Evolutionary conservation across 139 green algal species (phyloP), one percentile per base, ranked within the genome.

Genomic region (Coelastrella sp.): DNA sequence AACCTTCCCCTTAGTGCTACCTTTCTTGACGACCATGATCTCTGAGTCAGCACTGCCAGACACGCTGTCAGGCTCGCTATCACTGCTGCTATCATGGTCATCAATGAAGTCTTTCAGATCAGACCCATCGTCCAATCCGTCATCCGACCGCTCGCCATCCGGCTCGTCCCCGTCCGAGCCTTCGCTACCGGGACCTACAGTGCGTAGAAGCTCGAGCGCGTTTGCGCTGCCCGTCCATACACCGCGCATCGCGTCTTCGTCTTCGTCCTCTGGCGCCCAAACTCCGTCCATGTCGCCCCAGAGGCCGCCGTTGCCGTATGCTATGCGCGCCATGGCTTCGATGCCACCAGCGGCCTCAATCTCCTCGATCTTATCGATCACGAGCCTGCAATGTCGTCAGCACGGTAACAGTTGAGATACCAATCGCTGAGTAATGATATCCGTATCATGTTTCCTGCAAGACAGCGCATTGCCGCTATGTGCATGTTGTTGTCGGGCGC

Each of bases 211-310:
- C 0, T 59, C 32, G 22, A 79, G 65, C 3, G 16, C 82, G 54
- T 78, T 23, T 2, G 23, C 16, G 32, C 82, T 57, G 23, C 59
- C 80, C 14, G 22, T 68, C 81, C 81, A 87, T 0, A 22, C 61
- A 7, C 81, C 81, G 4, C 14, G 66, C 54, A 80, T 22, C 20
- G 64, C 82, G 5, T 58, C 83, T 5, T 68, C 83, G 22, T 80
- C 19, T 68, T 80, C 54, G 16, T 88, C 83, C 4, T 68, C 83
- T 58, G 83, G 83, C 17, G 64, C 83, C 83, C 83, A 88, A 16
- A 88, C 58, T 19, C 16, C 77, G 8, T 80, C 54, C 68, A 80
- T 56, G 7, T 80, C 83, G 8, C 68, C 83, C 83, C 83, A 88
- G 5, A 88, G 77, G 54, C 68, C 73, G n/a, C 14, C 65, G 6